Conservation (phyloP, 108 stramenopile species). For the Nitzschia sp. region DNA sequence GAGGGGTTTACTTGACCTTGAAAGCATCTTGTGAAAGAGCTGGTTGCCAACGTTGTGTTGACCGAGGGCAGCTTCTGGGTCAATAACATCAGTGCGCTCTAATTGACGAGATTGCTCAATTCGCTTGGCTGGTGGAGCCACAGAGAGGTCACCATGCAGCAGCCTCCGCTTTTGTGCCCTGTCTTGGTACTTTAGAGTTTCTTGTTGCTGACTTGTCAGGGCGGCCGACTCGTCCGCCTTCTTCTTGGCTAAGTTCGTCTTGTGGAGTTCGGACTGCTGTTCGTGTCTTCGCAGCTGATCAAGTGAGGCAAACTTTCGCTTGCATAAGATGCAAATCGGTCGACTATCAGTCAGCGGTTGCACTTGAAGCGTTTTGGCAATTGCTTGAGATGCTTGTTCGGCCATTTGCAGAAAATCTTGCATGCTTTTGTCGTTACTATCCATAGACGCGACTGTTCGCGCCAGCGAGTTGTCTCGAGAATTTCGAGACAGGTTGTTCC, state of each 20-base stretch:
- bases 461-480: not conserved
- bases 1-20: constrained; percentile 27
- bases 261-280: constrained; percentile 68
- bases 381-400: not conserved
- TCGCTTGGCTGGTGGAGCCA: not conserved
- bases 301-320: constrained; percentile 67
- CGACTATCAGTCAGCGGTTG: constrained; percentile 49
- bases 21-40: constrained; percentile 75
- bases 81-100: not conserved
- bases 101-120: not conserved
- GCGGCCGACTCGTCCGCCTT: constrained; percentile 14
- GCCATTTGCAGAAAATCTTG: not conserved
- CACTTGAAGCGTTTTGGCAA: not conserved
- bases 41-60: constrained; percentile 67
- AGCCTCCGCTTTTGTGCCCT: constrained; percentile 46
- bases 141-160: constrained; percentile 21
- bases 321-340: constrained; percentile 78
- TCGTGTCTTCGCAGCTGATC: constrained; percentile 70
- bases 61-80: not conserved
- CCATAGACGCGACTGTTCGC: not conserved
- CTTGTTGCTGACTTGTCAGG: not conserved
- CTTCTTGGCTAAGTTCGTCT: constrained; percentile 65
- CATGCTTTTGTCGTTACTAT: not conserved
- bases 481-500: constrained; percentile 42
- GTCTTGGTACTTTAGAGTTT: constrained; percentile 32